phyloP scores from a whole-genome alignment of 306 rosid species.

The Prunus davidiana region DNA sequence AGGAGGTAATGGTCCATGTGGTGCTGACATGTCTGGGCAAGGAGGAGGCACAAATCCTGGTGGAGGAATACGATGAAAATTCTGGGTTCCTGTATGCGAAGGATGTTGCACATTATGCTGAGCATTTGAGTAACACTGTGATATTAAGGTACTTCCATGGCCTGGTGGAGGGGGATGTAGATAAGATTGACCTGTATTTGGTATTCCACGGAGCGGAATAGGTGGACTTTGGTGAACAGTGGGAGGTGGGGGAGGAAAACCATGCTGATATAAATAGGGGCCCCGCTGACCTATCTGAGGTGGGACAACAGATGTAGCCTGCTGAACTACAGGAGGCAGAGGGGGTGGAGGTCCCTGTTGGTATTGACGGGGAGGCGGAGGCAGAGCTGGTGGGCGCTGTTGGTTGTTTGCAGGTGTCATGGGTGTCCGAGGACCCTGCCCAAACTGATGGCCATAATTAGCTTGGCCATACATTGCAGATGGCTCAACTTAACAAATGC shows the following conservation, averaged over 20 bases:
- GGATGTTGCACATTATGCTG: constrained; percentile 39
- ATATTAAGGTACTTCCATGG: constrained; percentile 43
- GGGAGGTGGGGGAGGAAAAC: constrained; percentile 36
- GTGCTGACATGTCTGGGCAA: background rate
- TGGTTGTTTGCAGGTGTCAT: constrained; percentile 39
- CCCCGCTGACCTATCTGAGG: constrained; percentile 38
- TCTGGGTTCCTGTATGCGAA: constrained; percentile 39
- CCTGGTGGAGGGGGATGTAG: constrained; percentile 29
- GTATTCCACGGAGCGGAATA: constrained; percentile 27
- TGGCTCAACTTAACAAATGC: constrained; percentile 13
- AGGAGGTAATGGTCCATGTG: no score
- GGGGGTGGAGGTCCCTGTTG: constrained; percentile 28
- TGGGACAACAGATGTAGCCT: constrained; percentile 23
- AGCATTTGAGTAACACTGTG: constrained; percentile 26
- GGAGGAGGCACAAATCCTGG: constrained; percentile 31
- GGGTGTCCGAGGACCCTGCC: constrained; percentile 46
- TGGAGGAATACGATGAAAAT: constrained; percentile 21
- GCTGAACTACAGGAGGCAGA: constrained; percentile 25
- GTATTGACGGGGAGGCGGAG: constrained; percentile 18
- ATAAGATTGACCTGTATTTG: constrained; percentile 43
- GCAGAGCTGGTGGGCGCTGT: constrained; percentile 38
- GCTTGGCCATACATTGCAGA: constrained; percentile 64
- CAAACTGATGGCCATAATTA: constrained; percentile 45
- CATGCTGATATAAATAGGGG: constrained; percentile 39
- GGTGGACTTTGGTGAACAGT: constrained; percentile 29